These are phyloP conservation scores for Epichloe aotearoae DNA, from an alignment of 2,329 filamentous ascomycete genomes.

Conservation along the genomic window DNA sequence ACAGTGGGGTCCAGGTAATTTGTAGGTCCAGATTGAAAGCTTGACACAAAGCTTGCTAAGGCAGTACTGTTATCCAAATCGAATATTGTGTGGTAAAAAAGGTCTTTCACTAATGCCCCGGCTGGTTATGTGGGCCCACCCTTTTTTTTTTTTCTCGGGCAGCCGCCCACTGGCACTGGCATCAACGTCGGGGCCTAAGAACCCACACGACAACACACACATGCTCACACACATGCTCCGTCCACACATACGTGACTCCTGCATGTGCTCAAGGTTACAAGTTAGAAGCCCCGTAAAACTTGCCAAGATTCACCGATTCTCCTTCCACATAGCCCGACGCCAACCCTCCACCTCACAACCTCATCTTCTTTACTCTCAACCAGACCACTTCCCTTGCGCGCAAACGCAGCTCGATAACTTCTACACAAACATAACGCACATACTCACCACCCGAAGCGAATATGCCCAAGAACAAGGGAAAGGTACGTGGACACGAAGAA, in stretches of 20 bases:
- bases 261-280: not conserved
- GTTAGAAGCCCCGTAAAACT: not conserved
- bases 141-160: not conserved
- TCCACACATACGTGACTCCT: not conserved
- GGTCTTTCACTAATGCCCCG: not conserved
- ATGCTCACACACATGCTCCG: too few species aligned
- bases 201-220: not conserved
- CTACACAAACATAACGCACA: not conserved
- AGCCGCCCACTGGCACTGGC: not conserved
- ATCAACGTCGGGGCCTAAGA: too few species aligned
- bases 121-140: not conserved
- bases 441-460: conserved; percentile 17
- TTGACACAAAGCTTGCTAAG: too few species aligned
- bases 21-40: too few species aligned
- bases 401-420: not conserved
- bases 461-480: conserved; percentile 99
- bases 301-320: not conserved
- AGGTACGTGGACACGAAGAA: conserved; percentile 42
- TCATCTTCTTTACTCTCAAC: not conserved
- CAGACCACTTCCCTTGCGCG: not conserved
- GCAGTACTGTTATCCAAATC: too few species aligned
- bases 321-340: not conserved
- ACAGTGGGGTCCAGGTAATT: too few species aligned
- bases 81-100: too few species aligned
- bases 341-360: conserved; percentile 2